Evolutionary conservation across 2,329 filamentous ascomycete species (phyloP), one percentile per base, ranked within the genome.

Genomic region (Neoscytalidium dimidiatum): DNA sequence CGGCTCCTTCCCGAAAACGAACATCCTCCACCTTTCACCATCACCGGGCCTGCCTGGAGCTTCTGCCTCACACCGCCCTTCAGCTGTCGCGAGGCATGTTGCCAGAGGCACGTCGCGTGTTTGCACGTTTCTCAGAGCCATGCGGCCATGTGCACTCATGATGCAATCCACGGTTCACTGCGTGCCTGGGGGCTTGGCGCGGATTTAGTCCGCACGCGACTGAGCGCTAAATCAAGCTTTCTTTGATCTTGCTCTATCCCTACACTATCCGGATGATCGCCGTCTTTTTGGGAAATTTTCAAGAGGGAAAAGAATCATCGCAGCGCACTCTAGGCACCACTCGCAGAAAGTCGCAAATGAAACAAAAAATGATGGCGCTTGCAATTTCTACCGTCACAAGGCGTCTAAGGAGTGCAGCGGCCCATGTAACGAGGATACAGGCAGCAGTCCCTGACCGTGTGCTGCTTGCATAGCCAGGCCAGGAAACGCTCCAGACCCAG

Each of bases 401-500:
- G 23, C 28, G 28, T n/a, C 43, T 31, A 94, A 73, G 91, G 91
- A 79, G 90, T 92, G 84, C 90, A 92, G 67, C 91, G 86, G 60
- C 89, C 89, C 84, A 92, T 92, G 81, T 91, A 94, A 66, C 91
- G 86, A 68, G 91, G 90, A 75, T 93, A 94, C 81, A 94, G 78
- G 78, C 89, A 92, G 71, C 87, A 88, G 73, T 89, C 87, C 44
- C 87, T 79, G 43, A 90, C 87, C 2, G 87, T 90, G 75, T 87
- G 86, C 70, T 87, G 84, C 69, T 85, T 86, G 76, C 86, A 89
- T 75, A 90, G 76, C 87, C 87, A 90, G 53, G 87, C 87, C 57
- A 90, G 78, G 80, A 89, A 89, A 52, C 94, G 88, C 84, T 98
- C 94, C 60, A 97, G 85, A 71, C 95, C 95, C 56, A 99, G 85